These are phyloP conservation scores for Naganishia vaughanmartiniae DNA, from an alignment of 768 basidiomycete species.

Conservation along the genomic window DNA sequence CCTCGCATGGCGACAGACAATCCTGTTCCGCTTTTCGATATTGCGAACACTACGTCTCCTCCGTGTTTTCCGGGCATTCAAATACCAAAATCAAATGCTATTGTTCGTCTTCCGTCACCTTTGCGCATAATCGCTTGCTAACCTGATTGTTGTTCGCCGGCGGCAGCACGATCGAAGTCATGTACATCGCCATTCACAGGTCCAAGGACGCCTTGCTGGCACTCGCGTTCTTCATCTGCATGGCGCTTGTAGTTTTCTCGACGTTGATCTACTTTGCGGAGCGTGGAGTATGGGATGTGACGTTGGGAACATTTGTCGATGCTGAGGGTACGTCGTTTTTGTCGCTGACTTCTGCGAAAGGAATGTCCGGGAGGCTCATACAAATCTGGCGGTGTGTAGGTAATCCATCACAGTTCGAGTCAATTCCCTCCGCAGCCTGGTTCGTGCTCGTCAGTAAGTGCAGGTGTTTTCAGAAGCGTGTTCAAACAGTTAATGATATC, in stretches of 20 bases:
- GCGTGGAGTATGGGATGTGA: conserved; percentile 82
- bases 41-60: conserved; percentile 82
- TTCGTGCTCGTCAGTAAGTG: conserved; percentile 54
- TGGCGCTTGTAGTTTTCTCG: conserved; percentile 82
- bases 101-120: conserved; percentile 30
- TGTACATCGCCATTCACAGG: conserved; percentile 81
- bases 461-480: neutral
- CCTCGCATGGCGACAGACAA: conserved; percentile 65
- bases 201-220: conserved; percentile 84
- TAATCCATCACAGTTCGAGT: conserved; percentile 54
- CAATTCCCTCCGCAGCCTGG: conserved; percentile 76
- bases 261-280: conserved; percentile 89
- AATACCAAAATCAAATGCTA: conserved; percentile 57
- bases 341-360: neutral
- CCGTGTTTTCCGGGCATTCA: conserved; percentile 85
- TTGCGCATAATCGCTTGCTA: neutral
- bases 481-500: neutral
- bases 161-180: conserved; percentile 58
- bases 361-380: conserved; percentile 46
- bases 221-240: conserved; percentile 80
- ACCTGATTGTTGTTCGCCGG: conserved; percentile 64
- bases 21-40: conserved; percentile 85
- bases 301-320: conserved; percentile 75
- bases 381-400: conserved; percentile 19
- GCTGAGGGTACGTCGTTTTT: conserved; percentile 65